Evolutionary conservation across 805 yeast genomes (phyloP), one percentile per base, ranked within the genome.

Genomic region (Candida pseudofarinosa): DNA sequence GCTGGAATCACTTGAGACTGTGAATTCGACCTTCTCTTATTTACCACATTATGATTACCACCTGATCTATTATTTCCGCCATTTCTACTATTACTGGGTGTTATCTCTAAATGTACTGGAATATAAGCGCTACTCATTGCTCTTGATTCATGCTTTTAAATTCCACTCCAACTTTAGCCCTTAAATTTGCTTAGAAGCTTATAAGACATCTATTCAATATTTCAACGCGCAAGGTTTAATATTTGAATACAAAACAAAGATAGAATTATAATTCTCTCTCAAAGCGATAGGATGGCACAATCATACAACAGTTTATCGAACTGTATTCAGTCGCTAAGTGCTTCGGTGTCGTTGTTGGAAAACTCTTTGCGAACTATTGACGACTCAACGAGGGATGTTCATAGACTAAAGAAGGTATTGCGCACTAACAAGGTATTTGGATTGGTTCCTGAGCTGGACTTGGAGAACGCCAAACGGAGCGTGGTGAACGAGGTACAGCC

Each of bases 341-440:
- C 62, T 8, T 65, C 74, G 1, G 65, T 60, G 0, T 54, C 54
- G 3, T 54, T 71, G 3, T 55, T 74, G 1, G 55, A 54, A 14
- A 56, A 59, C 35, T 60, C 76, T 4, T 48, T 69, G 41, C 43
- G 51, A 13, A 49, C 61, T 4, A 53, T 75, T 4, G 71, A 60
- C 41, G 50, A 60, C 3, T 56, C 68, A 3, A 64, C 72, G 3
- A 56, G 59, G 8, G 79, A 77, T 46, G 63, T 69, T 14, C 53
- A 66, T 1, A 49, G 77, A 5, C 54, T 74, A 31, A 62, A 59
- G 32, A 56, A 54, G 17, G 68, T 76, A 4, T 59, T 78, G n/a
- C 51, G 60, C 15, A 74, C 78, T 4, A 60, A 63, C 34, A 64
- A 72, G 30, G 75, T 76, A 17, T 78, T 76, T 57, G 78, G 77